Evolutionary conservation across 805 yeast species (phyloP).

Genomic region (Kuraishia borneana): DNA sequence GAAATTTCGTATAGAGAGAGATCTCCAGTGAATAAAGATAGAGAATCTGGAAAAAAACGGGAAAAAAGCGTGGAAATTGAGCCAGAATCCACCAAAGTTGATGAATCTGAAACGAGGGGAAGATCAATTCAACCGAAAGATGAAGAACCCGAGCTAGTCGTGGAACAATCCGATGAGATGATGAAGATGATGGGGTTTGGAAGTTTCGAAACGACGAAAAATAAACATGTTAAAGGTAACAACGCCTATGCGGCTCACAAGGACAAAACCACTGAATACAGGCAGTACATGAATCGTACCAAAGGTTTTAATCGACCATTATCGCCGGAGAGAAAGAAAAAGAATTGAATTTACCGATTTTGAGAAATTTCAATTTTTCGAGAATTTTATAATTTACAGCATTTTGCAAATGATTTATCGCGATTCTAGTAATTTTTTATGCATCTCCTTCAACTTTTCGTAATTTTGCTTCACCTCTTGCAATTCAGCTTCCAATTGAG

Average conservation of each 20-base stretch:
- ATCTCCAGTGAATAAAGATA: constrained; percentile 3
- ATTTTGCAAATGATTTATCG: constrained; percentile 20
- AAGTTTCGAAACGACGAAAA: constrained; percentile 43
- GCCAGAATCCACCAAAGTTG: not conserved
- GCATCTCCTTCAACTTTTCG: constrained; percentile 42
- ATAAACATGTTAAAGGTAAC: constrained; percentile 40
- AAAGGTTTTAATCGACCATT: constrained; percentile 46
- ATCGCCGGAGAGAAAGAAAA: constrained; percentile 25
- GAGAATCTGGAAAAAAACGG: not conserved
- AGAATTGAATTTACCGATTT: not conserved
- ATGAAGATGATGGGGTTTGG: constrained; percentile 46
- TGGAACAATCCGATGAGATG: constrained; percentile 15
- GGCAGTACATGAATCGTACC: constrained; percentile 50
- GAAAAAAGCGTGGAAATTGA: not conserved
- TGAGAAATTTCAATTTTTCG: not conserved
- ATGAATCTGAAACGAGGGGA: not conserved
- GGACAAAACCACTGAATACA: constrained; percentile 30
- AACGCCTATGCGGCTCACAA: constrained; percentile 30
- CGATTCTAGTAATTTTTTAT: constrained; percentile 48
- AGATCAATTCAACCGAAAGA: not conserved
- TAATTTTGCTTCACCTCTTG: constrained; percentile 46
- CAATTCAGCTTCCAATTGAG: constrained; percentile 20
- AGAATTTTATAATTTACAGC: not conserved
- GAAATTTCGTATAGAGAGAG: constrained; percentile 9
- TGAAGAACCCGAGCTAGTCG: constrained; percentile 11